These are phyloP conservation scores for Bodo saltans DNA, from an alignment of 78 protist species.

Conservation along the genomic window DNA sequence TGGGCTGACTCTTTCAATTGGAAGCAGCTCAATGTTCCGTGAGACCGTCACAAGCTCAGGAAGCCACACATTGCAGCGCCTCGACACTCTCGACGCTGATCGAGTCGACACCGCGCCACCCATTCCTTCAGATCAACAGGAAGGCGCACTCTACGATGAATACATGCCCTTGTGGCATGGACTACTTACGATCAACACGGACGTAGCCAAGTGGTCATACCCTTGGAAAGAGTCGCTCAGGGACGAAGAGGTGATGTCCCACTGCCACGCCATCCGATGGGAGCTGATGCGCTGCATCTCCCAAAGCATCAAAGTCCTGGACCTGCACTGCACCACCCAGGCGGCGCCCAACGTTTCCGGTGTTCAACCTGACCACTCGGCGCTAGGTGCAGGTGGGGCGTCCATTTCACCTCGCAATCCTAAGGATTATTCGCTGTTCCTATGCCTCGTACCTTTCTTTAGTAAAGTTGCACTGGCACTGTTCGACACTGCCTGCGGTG, in stretches of 20 bases:
- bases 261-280: too few relatives aligned
- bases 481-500: too few relatives aligned
- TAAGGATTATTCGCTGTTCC: conserved; percentile 10
- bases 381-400: too few relatives aligned
- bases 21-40: neutral
- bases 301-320: too few relatives aligned
- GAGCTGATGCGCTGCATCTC: too few relatives aligned
- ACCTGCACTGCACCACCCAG: too few relatives aligned
- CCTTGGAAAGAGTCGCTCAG: too few relatives aligned
- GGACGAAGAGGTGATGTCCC: too few relatives aligned
- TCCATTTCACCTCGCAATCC: too few relatives aligned
- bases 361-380: too few relatives aligned
- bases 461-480: neutral
- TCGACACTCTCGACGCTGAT: neutral
- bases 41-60: neutral
- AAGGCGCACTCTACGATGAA: neutral
- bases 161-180: neutral
- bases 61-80: neutral
- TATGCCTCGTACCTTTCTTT: neutral
- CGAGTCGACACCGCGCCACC: neutral
- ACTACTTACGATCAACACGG: neutral
- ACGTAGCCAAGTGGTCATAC: neutral
- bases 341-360: too few relatives aligned
- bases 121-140: neutral
- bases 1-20: neutral